Percentiles rank a stretch among this genome's conserved stretches.
phyloP scores from a whole-genome alignment of 2,329 filamentous ascomycete genomes.

The Paecilomyces formosus region DNA sequence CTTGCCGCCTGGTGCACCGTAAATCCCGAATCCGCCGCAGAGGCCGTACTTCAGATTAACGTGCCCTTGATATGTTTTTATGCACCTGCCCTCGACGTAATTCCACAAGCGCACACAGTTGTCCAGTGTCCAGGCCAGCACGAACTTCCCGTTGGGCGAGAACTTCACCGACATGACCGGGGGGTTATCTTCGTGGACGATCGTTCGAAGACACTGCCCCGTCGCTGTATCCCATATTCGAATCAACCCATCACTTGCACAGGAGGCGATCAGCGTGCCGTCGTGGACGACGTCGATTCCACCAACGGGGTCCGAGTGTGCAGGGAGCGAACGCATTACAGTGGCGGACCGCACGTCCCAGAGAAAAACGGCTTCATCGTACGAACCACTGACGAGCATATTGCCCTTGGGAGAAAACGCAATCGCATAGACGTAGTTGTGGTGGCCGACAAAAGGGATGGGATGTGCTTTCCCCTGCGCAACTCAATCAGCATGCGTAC shows the following conservation, averaged over 20 bases:
- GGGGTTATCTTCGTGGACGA: constrained; percentile 94
- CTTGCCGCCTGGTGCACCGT: constrained; percentile 34
- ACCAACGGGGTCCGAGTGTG: constrained; percentile 89
- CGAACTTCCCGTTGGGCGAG: constrained; percentile 85
- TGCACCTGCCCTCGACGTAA: constrained; percentile 81
- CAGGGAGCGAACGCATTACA: constrained; percentile 83
- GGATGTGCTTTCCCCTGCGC: constrained; percentile 48
- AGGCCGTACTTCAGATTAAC: constrained; percentile 76
- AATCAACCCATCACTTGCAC: constrained; percentile 83
- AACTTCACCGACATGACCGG: constrained; percentile 85
- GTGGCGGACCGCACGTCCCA: constrained; percentile 90
- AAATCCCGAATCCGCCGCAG: constrained; percentile 73
- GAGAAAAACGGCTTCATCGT: constrained; percentile 93
- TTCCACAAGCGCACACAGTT: constrained; percentile 89
- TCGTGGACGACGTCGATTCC: constrained; percentile 91
- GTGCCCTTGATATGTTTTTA: constrained; percentile 97
- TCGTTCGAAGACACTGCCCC: constrained; percentile 86
- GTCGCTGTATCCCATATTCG: constrained; percentile 95
- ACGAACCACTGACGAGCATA: constrained; percentile 88
- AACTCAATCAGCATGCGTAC: background rate
- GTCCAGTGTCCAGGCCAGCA: constrained; percentile 87
- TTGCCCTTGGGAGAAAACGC: constrained; percentile 98
- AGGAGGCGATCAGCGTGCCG: constrained; percentile 85
- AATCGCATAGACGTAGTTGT: constrained; percentile 91
- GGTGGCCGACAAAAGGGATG: constrained; percentile 68